A percentile compares a stretch with the other conserved stretches of the same genome.
Evolutionary conservation across 345 rosid species (phyloP).

Genomic region (Passiflora organensis): DNA sequence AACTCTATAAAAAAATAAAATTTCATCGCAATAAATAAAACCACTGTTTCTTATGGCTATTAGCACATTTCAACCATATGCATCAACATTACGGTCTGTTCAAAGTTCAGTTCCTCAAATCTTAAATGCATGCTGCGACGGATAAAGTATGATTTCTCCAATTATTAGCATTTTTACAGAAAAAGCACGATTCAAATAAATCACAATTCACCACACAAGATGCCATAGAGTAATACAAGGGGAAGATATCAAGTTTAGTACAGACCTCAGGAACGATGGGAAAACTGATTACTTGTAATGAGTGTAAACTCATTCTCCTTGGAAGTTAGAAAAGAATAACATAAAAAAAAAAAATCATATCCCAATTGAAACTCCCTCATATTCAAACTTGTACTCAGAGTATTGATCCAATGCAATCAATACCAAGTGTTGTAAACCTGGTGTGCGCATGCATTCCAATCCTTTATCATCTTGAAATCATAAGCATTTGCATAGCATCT

Average conservation of each 20-base stretch:
- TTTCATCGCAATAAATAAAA: too few species aligned
- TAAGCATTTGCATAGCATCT: slow-evolving; percentile 70
- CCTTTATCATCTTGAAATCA: slow-evolving; percentile 47
- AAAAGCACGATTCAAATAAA: not conserved
- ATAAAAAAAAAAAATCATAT: slow-evolving; percentile 15
- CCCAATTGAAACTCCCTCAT: not conserved
- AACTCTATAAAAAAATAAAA: too few species aligned
- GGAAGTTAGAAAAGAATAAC: slow-evolving; percentile 40
- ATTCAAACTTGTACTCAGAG: slow-evolving; percentile 6
- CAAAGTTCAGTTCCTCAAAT: too few species aligned
- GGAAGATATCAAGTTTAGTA: slow-evolving; percentile 13
- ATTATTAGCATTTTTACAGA: too few species aligned
- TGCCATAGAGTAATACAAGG: too few species aligned
- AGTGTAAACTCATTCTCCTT: slow-evolving; percentile 57
- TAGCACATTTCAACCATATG: not conserved
- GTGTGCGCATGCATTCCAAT: slow-evolving; percentile 34
- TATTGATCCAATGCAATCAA: slow-evolving; percentile 6
- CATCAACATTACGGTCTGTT: too few species aligned
- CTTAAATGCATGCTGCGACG: too few species aligned
- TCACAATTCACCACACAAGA: not conserved
- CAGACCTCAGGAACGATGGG: slow-evolving; percentile 85
- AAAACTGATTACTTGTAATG: slow-evolving; percentile 66
- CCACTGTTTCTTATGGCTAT: not conserved
- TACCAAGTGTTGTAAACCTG: slow-evolving; percentile 43
- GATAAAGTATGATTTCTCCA: too few species aligned